phyloP scores from a whole-genome alignment of 495 filamentous ascomycete genomes.

The Talaromyces ruber region DNA sequence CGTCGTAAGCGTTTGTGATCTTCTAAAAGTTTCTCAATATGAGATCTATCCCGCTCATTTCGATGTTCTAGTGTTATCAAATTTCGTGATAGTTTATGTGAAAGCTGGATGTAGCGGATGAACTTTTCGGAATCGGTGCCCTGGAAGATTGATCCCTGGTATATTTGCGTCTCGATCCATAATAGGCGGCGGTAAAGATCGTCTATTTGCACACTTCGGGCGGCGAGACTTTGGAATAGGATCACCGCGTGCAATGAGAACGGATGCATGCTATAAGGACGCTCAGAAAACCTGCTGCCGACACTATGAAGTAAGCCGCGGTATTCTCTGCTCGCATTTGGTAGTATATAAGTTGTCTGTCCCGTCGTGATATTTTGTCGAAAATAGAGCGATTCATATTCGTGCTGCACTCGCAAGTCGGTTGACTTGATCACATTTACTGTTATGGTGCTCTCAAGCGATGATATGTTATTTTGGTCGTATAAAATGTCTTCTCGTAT shows the following conservation, averaged over 20 bases:
- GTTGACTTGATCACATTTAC: constrained; percentile 7
- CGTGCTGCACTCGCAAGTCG: constrained; percentile 8
- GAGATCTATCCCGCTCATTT: constrained; percentile 9
- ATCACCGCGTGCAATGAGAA: constrained; percentile 5
- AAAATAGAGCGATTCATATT: constrained; percentile 13
- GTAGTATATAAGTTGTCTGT: constrained; percentile 10
- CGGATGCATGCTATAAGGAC: background rate
- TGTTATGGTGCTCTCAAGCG: constrained; percentile 9
- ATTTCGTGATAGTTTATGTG: constrained; percentile 12
- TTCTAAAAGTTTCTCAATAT: constrained; percentile 9
- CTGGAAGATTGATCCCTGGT: constrained; percentile 13
- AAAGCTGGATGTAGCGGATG: constrained; percentile 11
- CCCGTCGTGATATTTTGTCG: constrained; percentile 9
- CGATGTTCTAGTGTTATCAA: constrained; percentile 13
- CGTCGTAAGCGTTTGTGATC: constrained; percentile 8
- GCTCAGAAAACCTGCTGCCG: background rate
- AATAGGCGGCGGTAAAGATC: constrained; percentile 11
- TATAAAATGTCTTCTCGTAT: constrained; percentile 11
- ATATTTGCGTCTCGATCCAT: constrained; percentile 15
- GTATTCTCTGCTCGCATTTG: constrained; percentile 3
- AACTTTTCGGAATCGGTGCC: constrained; percentile 12
- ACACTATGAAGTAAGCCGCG: constrained; percentile 1
- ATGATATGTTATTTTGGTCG: constrained; percentile 8
- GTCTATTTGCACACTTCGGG: constrained; percentile 9
- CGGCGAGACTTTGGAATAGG: constrained; percentile 10